Conservation (phyloP, 345 rosid genomes). For the Dipteronia sinensis region DNA sequence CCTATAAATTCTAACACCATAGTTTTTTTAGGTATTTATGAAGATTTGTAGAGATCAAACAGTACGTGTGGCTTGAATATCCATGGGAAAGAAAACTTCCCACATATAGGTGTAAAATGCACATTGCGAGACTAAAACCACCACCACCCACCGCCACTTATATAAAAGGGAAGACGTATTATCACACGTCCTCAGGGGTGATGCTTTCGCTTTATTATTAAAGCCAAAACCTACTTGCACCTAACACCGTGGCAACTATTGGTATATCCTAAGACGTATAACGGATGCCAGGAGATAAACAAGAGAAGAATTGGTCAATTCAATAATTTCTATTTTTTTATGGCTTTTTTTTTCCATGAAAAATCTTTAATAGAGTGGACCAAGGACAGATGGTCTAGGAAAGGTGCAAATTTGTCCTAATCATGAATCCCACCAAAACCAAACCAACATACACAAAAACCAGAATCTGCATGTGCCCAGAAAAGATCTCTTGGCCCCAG, state of each 20-base stretch:
- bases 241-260: neutral
- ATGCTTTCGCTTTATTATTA: no score
- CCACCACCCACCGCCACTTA: no score
- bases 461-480: slow-evolving; percentile 24
- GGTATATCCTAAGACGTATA: neutral
- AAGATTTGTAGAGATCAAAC: no score
- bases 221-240: no score
- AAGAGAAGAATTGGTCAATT: slow-evolving; percentile 20
- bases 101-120: no score
- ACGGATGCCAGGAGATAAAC: neutral
- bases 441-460: neutral
- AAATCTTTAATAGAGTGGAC: slow-evolving; percentile 16
- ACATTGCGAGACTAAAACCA: no score
- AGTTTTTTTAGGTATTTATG: no score
- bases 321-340: neutral
- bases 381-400: neutral
- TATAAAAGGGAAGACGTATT: no score
- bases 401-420: slow-evolving; percentile 4
- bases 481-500: slow-evolving; percentile 24
- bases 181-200: no score
- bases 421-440: neutral
- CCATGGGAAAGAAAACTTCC: no score
- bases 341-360: neutral
- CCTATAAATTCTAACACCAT: no score
- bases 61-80: no score